Conservation (phyloP, 225 moss, liverwort and hornwort genomes). For the Sphagnum tenellum region DNA sequence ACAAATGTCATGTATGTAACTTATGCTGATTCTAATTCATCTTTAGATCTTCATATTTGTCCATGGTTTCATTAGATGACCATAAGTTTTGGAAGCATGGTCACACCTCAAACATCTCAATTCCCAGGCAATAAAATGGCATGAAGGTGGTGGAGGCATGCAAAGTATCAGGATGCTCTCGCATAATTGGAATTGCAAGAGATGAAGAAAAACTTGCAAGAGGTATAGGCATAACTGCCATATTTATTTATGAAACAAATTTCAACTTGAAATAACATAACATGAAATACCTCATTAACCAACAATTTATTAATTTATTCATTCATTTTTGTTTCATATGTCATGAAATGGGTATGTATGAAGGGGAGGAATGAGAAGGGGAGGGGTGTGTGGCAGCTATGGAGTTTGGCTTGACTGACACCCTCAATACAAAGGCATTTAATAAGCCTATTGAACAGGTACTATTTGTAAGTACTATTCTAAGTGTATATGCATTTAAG, state of each 20-base stretch:
- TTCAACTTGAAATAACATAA: background rate
- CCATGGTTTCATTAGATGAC: too few species aligned
- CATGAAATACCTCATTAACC: background rate
- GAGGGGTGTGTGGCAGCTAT: slow-evolving; percentile 14
- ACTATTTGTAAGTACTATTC: too few species aligned
- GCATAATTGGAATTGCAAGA: slow-evolving; percentile 45
- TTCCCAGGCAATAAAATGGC: too few species aligned
- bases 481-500: too few species aligned
- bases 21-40: too few species aligned
- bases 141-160: slow-evolving; percentile 68
- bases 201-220: slow-evolving; percentile 31
- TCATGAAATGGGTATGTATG: background rate
- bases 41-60: too few species aligned
- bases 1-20: too few species aligned
- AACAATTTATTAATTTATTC: background rate
- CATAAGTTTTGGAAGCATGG: too few species aligned
- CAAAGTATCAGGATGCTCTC: slow-evolving; percentile 50
- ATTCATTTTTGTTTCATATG: background rate
- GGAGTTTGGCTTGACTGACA: slow-evolving; percentile 66
- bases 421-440: slow-evolving; percentile 56
- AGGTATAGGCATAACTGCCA: slow-evolving; percentile 13
- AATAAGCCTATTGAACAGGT: slow-evolving; percentile 60
- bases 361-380: background rate
- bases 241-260: background rate
- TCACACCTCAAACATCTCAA: too few species aligned